Evolutionary conservation across 257 asterid species (phyloP), one percentile per base, ranked within the genome.

Genomic region (Voacanga thouarsii): DNA sequence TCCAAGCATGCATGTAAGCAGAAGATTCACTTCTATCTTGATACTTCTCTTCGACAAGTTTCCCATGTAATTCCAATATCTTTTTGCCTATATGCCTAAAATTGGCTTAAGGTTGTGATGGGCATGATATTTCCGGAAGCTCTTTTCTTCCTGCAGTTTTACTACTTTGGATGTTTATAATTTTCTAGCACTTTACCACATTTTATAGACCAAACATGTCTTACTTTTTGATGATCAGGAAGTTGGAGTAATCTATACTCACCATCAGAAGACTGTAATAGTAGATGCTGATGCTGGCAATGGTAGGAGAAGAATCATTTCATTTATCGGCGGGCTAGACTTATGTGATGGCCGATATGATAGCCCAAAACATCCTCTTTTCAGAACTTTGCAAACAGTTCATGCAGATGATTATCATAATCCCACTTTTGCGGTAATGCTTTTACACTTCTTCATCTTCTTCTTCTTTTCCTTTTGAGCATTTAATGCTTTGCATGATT

Each of bases 201-300:
- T 49, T 66, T 77, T 76, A 43, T 47, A 43, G 18, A 60, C 28
- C 30, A 45, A 74, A 47, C 24, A 51, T 64, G 21, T n/a, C n/a
- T 28, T 37, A 50, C 76, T 57, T 21, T 84, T 37, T 75, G 66
- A 66, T 84, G 83, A 77, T 77, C 84, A 96, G 99, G 99, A 96
- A 93, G 98, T 92, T 77, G 98, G 91, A 78, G 92, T 84, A 45
- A 93, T 96, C 81, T 96, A 93, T 78, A 96, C 99, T 12, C 98
- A 96, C 89, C 99, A 96, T 83, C 99, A 96, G 88, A 96, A 96
- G 89, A 93, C 98, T 30, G 95, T 96, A 80, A 76, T 96, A 72
- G 92, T 92, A 66, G 99, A 96, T 81, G 92, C 96, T 59, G 99
- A 96, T 84, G 99, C 99, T 82, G 99, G 99, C 77, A 85, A 87